Evolutionary conservation across 805 yeast genomes (phyloP), one percentile per base, ranked within the genome.

Genomic region (Clavispora carvajalis): DNA sequence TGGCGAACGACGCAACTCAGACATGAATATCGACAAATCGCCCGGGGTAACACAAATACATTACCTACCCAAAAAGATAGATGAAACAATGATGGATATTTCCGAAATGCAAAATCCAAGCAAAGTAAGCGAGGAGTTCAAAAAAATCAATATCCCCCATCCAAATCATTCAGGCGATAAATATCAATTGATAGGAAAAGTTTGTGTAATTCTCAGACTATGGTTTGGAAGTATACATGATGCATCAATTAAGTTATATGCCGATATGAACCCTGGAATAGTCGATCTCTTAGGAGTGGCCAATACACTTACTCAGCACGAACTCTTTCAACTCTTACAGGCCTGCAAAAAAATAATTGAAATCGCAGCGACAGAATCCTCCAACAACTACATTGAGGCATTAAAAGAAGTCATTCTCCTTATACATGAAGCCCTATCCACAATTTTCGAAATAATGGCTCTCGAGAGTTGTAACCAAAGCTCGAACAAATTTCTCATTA

Each of bases 341-440:
- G 39, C 29, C 8, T 30, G 52, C 12, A 53, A 55, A 28, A 45
- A 48, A 43, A 53, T 46, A 30, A 44, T 60, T 26, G 41, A 41
- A 7, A 36, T 41, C 11, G 35, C 52, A 6, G 35, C 55, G n/a
- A 41, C 28, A 22, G 29, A 33, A n/a, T 35, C 26, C 31, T 37
- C 52, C 30, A 31, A 38, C 42, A 34, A 31, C 15, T 36, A 48
- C 31, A 42, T 62, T 36, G 33, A 34, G 6, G 41, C 55, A 12
- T 46, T 62, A 7, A 61, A 61, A 39, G 65, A 62, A 33, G 44
- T 50, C 8, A 46, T 67, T 4, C 45, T 47, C 24, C 42, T 61
- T 34, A 19, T 65, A 6, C 51, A 49, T 38, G 64, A 60, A 25
- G 57, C 57, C 10, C 41, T 64, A 38, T 45, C 44, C 15, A 41